phyloP scores from a whole-genome alignment of 2,329 filamentous ascomycete species.

The Arachnopeziza araneosa region DNA sequence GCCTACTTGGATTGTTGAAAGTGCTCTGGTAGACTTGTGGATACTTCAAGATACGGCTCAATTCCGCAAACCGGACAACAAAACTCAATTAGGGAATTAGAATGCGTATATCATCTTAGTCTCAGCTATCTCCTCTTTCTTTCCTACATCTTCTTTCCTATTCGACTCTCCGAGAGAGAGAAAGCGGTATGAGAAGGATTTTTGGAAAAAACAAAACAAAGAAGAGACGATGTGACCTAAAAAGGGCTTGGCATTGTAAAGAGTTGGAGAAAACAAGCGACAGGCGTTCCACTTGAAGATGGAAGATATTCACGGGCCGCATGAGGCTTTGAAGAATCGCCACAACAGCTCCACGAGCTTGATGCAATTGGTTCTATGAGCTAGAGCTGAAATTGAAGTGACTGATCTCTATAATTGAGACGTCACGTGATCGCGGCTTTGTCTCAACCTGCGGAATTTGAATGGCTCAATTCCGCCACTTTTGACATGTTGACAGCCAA shows the following conservation, averaged over 20 bases:
- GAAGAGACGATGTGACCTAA: neutral
- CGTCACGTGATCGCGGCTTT: neutral
- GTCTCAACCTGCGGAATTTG: neutral
- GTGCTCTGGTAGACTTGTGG: no score
- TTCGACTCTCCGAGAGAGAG: no score
- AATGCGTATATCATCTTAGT: no score
- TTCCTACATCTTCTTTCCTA: neutral
- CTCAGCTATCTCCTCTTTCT: neutral
- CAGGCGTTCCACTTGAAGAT: neutral
- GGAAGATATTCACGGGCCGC: neutral
- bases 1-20: no score
- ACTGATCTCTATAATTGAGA: neutral
- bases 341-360: neutral
- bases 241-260: neutral
- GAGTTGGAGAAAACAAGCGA: neutral
- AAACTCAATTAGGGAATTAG: no score
- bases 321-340: neutral
- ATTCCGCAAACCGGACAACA: no score
- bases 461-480: neutral
- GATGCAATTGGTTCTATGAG: no score
- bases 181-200: neutral
- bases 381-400: no score
- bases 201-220: neutral
- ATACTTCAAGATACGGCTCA: no score
- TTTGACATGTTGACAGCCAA: neutral